A percentile compares a stretch with the other conserved stretches of the same genome.
These are phyloP conservation scores for Croton setiger DNA, from an alignment of 441 rosid genomes.

Conservation along the genomic window DNA sequence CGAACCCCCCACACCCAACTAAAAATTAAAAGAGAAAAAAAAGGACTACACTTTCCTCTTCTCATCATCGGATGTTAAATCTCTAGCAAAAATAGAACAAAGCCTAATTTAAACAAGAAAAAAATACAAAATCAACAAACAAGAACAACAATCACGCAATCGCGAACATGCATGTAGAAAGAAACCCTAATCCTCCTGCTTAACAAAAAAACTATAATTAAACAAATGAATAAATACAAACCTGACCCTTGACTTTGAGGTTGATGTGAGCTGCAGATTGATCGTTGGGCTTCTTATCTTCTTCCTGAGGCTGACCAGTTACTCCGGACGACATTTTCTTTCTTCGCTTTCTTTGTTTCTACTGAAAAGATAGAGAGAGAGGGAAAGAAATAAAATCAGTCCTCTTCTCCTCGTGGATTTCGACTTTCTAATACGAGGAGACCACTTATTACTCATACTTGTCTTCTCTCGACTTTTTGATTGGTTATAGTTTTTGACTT, in stretches of 20 bases:
- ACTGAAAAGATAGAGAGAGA: too few species aligned
- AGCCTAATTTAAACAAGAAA: neutral
- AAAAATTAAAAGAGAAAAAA: neutral
- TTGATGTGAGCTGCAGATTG: constrained; percentile 68
- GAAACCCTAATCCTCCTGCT: neutral
- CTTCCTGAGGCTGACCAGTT: constrained; percentile 40
- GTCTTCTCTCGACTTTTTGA: too few species aligned
- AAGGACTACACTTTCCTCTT: neutral
- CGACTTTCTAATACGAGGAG: too few species aligned
- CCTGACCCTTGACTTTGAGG: constrained; percentile 95
- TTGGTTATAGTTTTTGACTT: too few species aligned
- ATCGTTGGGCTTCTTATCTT: constrained; percentile 80
- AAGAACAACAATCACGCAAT: neutral
- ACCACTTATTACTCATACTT: too few species aligned
- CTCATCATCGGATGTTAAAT: neutral
- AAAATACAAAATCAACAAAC: neutral
- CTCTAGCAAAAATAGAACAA: neutral
- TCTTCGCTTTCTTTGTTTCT: neutral
- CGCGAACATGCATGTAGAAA: neutral
- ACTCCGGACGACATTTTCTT: constrained; percentile 35
- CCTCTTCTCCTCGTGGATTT: too few species aligned
- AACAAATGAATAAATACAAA: constrained; percentile 8
- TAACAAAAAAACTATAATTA: too few species aligned
- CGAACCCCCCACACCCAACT: neutral
- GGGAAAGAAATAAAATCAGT: too few species aligned